Evolutionary conservation across 495 filamentous ascomycete genomes (phyloP).

Genomic region (Daldinia caldariorum): DNA sequence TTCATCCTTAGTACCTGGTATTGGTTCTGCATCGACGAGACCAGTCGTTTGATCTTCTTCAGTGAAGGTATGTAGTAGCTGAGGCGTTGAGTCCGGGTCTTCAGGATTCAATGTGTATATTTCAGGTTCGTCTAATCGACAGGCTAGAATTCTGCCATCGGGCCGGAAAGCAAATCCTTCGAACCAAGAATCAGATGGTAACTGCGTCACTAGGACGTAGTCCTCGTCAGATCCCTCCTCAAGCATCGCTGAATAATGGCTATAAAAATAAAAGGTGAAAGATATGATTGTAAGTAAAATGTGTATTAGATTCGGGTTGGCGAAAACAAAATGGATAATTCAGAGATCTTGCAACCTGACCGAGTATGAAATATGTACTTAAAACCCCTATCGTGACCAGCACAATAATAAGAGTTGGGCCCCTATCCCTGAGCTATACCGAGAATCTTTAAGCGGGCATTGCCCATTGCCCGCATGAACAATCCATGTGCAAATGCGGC

Average conservation of each 20-base stretch:
- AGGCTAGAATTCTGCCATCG: slow-evolving; percentile 45
- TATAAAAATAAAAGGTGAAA: not conserved
- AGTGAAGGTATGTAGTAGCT: slow-evolving; percentile 42
- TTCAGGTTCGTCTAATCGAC: slow-evolving; percentile 46
- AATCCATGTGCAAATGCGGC: slow-evolving; percentile 25
- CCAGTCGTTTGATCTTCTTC: slow-evolving; percentile 38
- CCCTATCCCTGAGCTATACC: slow-evolving; percentile 36
- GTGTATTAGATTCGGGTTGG: slow-evolving; percentile 12
- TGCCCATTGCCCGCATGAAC: slow-evolving; percentile 30
- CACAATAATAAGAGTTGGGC: slow-evolving; percentile 26
- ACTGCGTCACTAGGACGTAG: slow-evolving; percentile 45
- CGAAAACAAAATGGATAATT: slow-evolving; percentile 32
- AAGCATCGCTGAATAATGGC: slow-evolving; percentile 26
- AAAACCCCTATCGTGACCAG: slow-evolving; percentile 13
- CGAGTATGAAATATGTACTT: slow-evolving; percentile 40
- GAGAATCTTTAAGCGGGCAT: slow-evolving; percentile 21
- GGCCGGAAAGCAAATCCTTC: slow-evolving; percentile 45
- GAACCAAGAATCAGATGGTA: slow-evolving; percentile 48
- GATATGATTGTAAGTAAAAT: not conserved
- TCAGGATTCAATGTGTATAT: slow-evolving; percentile 47
- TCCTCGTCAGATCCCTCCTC: slow-evolving; percentile 37
- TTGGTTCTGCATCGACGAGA: slow-evolving; percentile 39
- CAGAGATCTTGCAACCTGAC: slow-evolving; percentile 29
- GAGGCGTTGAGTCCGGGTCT: slow-evolving; percentile 35
- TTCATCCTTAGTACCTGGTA: slow-evolving; percentile 42